These are phyloP conservation scores for Rhizopus arrhizus DNA, from an alignment of 371 early-diverging fungal genomes.

Conservation along the genomic window DNA sequence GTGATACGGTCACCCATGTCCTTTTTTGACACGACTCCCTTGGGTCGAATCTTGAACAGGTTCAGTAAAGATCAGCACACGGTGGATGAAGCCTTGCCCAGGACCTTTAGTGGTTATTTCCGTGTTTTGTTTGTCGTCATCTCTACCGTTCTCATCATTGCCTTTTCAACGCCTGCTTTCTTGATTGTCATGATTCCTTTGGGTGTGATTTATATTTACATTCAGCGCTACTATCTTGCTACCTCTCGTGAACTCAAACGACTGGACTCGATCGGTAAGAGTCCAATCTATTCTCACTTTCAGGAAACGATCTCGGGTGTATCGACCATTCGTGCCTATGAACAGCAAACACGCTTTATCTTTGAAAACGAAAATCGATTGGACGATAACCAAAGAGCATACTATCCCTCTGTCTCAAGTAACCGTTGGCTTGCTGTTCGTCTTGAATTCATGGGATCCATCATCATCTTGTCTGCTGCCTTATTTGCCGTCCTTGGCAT, in stretches of 20 bases:
- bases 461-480: constrained; percentile 69
- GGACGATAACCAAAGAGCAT: constrained; percentile 81
- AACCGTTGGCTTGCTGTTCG: constrained; percentile 94
- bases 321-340: constrained; percentile 83
- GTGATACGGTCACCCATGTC: constrained; percentile 79
- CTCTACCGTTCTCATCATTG: constrained; percentile 62
- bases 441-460: constrained; percentile 73
- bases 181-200: constrained; percentile 59
- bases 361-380: constrained; percentile 71
- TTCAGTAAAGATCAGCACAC: constrained; percentile 89
- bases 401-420: constrained; percentile 75
- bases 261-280: constrained; percentile 77
- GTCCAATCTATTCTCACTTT: constrained; percentile 86
- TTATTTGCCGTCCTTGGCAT: constrained; percentile 66
- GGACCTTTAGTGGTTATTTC: constrained; percentile 64
- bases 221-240: constrained; percentile 72
- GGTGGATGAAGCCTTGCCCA: constrained; percentile 79
- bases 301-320: constrained; percentile 78
- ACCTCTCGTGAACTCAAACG: constrained; percentile 81
- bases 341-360: constrained; percentile 72
- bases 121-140: constrained; percentile 54
- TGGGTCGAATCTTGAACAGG: constrained; percentile 83
- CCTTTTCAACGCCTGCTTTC: constrained; percentile 65
- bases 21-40: constrained; percentile 86
- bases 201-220: constrained; percentile 58